Conservation (phyloP, 192 early-diverging fungal genomes). For the Backusella tarrabulga region DNA sequence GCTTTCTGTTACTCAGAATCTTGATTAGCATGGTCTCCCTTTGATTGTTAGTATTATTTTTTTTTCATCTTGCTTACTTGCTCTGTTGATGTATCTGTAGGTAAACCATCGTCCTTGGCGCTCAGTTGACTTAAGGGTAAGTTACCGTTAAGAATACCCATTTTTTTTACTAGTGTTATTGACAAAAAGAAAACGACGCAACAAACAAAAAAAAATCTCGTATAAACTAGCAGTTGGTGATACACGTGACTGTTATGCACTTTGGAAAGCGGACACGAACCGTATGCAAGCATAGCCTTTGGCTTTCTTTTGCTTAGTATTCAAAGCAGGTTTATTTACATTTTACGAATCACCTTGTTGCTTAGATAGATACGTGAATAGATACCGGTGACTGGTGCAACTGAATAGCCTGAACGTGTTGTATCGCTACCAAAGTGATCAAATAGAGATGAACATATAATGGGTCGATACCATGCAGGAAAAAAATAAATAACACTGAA, state of each 20-base stretch:
- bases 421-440: too few species aligned
- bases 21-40: constrained; percentile 11
- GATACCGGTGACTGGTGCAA: too few species aligned
- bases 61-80: constrained; percentile 39
- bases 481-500: too few species aligned
- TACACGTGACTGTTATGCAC: not conserved
- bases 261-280: not conserved
- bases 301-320: not conserved
- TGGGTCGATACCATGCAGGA: too few species aligned
- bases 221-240: not conserved
- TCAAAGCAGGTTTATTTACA: too few species aligned
- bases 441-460: too few species aligned
- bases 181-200: constrained; percentile 17
- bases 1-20: constrained; percentile 17
- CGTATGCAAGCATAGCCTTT: not conserved
- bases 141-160: constrained; percentile 20
- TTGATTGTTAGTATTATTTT: constrained; percentile 7
- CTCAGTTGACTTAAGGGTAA: constrained; percentile 12
- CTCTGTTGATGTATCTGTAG: constrained; percentile 56
- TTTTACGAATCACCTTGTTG: too few species aligned
- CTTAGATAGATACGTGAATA: too few species aligned
- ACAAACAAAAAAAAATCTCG: constrained; percentile 1
- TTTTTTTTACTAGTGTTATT: not conserved
- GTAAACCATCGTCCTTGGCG: constrained; percentile 52
- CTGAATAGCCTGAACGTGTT: too few species aligned